Conservation (phyloP, 2,329 filamentous ascomycete species). For the Allantophomopsis lycopodina region DNA sequence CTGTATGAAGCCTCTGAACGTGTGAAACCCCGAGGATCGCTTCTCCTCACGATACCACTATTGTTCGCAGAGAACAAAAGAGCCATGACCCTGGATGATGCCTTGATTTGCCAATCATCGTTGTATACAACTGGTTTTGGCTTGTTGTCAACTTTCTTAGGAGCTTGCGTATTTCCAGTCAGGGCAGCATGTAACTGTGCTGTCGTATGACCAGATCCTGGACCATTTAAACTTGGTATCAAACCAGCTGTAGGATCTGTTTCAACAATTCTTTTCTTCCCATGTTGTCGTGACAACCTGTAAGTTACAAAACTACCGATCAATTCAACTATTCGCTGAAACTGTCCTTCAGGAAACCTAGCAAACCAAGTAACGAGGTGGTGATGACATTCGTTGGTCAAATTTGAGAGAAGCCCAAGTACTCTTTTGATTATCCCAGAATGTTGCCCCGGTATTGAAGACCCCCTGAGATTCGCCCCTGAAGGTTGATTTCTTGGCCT, state of each 20-base stretch:
- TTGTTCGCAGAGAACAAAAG: conserved; percentile 76
- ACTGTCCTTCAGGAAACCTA: conserved; percentile 50
- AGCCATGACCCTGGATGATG: conserved; percentile 66
- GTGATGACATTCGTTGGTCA: conserved; percentile 62
- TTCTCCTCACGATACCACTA: conserved; percentile 23
- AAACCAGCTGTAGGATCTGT: conserved; percentile 51
- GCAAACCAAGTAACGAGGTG: conserved; percentile 70
- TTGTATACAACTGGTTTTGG: conserved; percentile 49
- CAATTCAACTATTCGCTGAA: conserved; percentile 64
- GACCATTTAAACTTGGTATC: conserved; percentile 57
- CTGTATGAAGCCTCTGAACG: conserved; percentile 20
- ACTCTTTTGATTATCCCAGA: conserved; percentile 78
- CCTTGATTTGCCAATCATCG: conserved; percentile 84
- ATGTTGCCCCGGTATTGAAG: conserved; percentile 45
- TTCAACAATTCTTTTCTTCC: conserved; percentile 45
- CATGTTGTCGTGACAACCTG: conserved; percentile 57
- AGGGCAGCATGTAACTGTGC: conserved; percentile 70
- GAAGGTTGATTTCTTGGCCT: conserved; percentile 1
- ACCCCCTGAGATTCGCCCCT: conserved; percentile 12
- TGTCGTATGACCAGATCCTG: conserved; percentile 37
- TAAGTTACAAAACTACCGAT: conserved; percentile 71
- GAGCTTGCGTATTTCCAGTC: conserved; percentile 31
- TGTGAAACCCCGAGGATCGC: conserved; percentile 20
- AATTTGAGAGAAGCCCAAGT: conserved; percentile 65
- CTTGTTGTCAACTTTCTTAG: conserved; percentile 40